Conservation (phyloP, 495 filamentous ascomycete species). For the Friedmanniomyces simplex region DNA sequence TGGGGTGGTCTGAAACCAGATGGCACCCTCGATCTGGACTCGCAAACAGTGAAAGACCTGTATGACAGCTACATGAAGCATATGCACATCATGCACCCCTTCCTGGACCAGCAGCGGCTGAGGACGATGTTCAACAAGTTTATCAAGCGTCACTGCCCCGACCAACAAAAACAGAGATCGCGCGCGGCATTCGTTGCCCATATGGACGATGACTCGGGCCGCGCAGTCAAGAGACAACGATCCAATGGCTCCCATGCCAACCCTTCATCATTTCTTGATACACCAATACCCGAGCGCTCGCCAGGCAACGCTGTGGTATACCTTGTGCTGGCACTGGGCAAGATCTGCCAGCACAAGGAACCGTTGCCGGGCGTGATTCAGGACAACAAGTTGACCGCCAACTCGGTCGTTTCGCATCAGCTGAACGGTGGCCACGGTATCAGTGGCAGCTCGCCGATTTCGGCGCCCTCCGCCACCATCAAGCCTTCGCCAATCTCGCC, state of each 20-base stretch:
- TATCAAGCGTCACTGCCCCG: slow-evolving; percentile 23
- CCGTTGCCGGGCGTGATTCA: slow-evolving; percentile 50
- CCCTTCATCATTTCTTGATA: neutral
- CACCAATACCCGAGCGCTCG: slow-evolving; percentile 38
- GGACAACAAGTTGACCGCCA: slow-evolving; percentile 25
- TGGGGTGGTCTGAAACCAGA: slow-evolving; percentile 46
- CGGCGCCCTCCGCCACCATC: slow-evolving; percentile 4
- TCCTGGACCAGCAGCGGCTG: slow-evolving; percentile 51
- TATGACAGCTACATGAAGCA: slow-evolving; percentile 63
- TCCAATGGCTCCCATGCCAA: slow-evolving; percentile 25
- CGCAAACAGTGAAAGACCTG: slow-evolving; percentile 50
- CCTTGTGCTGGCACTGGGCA: slow-evolving; percentile 74
- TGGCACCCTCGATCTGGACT: slow-evolving; percentile 54
- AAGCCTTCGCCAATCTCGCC: slow-evolving; percentile 25
- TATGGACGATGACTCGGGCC: slow-evolving; percentile 5
- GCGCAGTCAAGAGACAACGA: slow-evolving; percentile 46
- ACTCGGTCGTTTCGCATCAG: neutral
- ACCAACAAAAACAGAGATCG: neutral
- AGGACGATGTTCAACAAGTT: slow-evolving; percentile 44
- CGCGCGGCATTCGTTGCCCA: neutral
- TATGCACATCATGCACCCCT: slow-evolving; percentile 84
- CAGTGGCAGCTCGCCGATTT: slow-evolving; percentile 18
- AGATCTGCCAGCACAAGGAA: slow-evolving; percentile 59
- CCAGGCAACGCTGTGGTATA: slow-evolving; percentile 68
- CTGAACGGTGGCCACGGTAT: slow-evolving; percentile 12